Percentiles rank a stretch among this genome's conserved stretches.
phyloP scores from a whole-genome alignment of 2,329 filamentous ascomycete species.

The Magnaporthiopsis poae region DNA sequence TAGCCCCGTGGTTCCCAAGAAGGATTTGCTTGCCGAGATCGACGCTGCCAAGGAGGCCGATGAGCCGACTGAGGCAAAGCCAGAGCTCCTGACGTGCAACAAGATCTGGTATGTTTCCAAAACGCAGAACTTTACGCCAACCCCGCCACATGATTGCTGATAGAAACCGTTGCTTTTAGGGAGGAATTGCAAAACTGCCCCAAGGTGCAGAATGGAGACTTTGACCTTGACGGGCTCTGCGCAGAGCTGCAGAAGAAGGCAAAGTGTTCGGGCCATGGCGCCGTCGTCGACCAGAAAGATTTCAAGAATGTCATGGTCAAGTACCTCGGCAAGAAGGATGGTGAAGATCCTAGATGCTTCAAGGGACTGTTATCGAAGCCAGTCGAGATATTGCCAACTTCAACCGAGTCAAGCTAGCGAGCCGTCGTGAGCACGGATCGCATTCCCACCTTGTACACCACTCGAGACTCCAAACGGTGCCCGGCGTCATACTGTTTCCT shows the following conservation, averaged over 20 bases:
- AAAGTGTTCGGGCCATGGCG: slow-evolving; percentile 82
- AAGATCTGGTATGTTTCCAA: slow-evolving; percentile 71
- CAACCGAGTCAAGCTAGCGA: not conserved
- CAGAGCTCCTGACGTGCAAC: slow-evolving; percentile 69
- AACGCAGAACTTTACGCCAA: not conserved
- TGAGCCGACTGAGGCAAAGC: slow-evolving; percentile 49
- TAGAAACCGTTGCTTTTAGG: slow-evolving; percentile 41
- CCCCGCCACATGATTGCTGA: slow-evolving; percentile 6
- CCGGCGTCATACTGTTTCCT: not conserved
- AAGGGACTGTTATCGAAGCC: not conserved
- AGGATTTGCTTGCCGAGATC: slow-evolving; percentile 66
- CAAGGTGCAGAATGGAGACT: slow-evolving; percentile 79
- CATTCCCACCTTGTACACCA: not conserved
- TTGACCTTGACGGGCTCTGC: slow-evolving; percentile 88
- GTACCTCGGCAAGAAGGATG: slow-evolving; percentile 38
- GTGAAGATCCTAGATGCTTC: not conserved
- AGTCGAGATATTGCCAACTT: not conserved
- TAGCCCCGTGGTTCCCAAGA: slow-evolving; percentile 41
- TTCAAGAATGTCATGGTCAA: slow-evolving; percentile 70
- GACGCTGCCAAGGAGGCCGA: slow-evolving; percentile 65
- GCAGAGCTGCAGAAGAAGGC: slow-evolving; percentile 90
- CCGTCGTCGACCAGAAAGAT: slow-evolving; percentile 79
- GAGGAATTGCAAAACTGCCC: slow-evolving; percentile 80
- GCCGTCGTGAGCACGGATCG: not conserved
- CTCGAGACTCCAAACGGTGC: not conserved